A percentile compares a stretch with the other conserved stretches of the same genome.
These are phyloP conservation scores for Pseudohalonectria lignicola DNA, from an alignment of 2,329 filamentous ascomycete species.

Conservation along the genomic window DNA sequence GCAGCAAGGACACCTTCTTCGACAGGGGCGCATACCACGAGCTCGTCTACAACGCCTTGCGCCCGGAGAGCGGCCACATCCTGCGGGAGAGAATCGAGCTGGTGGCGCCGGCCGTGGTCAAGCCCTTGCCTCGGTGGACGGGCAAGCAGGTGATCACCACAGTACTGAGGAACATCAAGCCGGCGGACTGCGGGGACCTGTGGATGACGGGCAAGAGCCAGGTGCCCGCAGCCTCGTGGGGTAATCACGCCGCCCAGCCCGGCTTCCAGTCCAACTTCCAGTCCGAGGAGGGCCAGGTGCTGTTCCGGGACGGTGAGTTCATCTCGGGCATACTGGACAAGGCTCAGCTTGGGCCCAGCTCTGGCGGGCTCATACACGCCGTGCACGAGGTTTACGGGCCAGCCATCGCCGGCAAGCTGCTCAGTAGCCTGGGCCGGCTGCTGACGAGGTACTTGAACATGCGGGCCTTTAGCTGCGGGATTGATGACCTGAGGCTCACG, in stretches of 20 bases:
- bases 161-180: constrained; percentile 84
- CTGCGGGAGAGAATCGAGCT: constrained; percentile 72
- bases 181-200: constrained; percentile 62
- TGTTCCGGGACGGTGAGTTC: constrained; percentile 79
- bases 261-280: too few species aligned
- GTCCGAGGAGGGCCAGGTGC: constrained; percentile 76
- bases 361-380: constrained; percentile 80
- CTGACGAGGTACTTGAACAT: constrained; percentile 86
- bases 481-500: constrained; percentile 88
- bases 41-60: constrained; percentile 79
- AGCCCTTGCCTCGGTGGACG: constrained; percentile 77
- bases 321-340: constrained; percentile 91
- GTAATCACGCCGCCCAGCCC: constrained; percentile 37
- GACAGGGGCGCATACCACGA: constrained; percentile 82
- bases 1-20: constrained; percentile 86
- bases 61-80: constrained; percentile 85
- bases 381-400: constrained; percentile 92
- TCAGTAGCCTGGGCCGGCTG: constrained; percentile 81
- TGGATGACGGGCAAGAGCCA: constrained; percentile 72
- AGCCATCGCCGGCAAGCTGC: constrained; percentile 70
- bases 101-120: constrained; percentile 69
- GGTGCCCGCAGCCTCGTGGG: constrained; percentile 74
- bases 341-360: constrained; percentile 79
- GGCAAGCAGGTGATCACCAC: constrained; percentile 94
- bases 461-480: constrained; percentile 92